Base-by-base conservation (phyloP, 75 land plant genomes). In the Cryptomeria japonica region DNA sequence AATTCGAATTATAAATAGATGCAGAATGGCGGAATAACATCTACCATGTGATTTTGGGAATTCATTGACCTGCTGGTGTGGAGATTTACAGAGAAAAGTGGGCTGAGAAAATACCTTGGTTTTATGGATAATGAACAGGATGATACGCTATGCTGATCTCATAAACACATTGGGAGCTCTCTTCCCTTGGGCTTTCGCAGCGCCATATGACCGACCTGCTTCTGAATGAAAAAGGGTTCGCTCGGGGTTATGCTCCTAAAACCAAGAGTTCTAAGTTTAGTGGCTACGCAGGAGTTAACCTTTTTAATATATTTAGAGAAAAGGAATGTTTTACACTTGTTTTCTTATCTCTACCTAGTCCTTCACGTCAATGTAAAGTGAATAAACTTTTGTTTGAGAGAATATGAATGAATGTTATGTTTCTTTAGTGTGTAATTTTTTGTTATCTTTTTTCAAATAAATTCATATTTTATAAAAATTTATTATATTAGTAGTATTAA, bases 181-280 rank as follows among this genome's bases (percentile, higher is more conserved):
- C 73, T 11, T 53, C 55, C 55, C 3, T 53, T 53, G 55, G 58
- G 58, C 25, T 22, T 73, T 73, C 77, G 77, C 34, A 34, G 77
- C 77, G 37, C 77, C 77, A 73, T 73, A 73, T 73, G 77, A 73
- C 77, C 77, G 77, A 73, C 34, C 77, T 73, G 37, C 77, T 34
- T 32, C 34, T 2, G 32, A 32, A 44, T 44, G 46, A 6, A 44
- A 10, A 28, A 31, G 75, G 32, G 32, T 73, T 73, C 15, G 11
- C 73, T 70, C 10, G 73, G n/a, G 73, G 73, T 70, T 25, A 73
- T 73, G 77, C 15, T 31, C 77, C 11, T 73, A 73, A 61, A 61
- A 61, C 70, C 37, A 12, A 73, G 37, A 6, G 75, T 72, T 72
- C 13, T 31, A 36, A 28, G 61, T 58, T 19, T 16, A 18, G 22